phyloP scores from a whole-genome alignment of 192 early-diverging fungal genomes.

The Irineochytrium annulatum region DNA sequence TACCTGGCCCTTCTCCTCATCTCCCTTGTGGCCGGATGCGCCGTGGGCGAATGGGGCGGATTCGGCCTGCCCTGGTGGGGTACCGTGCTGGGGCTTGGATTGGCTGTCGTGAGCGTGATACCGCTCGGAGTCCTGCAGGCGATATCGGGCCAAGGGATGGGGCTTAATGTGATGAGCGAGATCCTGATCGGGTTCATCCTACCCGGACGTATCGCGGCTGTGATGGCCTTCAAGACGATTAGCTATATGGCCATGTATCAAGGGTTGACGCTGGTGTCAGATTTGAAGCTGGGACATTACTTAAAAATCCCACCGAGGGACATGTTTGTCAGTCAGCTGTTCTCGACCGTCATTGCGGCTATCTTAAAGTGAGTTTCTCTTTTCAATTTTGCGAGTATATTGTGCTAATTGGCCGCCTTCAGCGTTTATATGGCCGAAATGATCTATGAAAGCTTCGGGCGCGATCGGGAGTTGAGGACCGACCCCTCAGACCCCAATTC shows the following conservation, averaged over 20 bases:
- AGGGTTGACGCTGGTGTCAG: conserved; percentile 62
- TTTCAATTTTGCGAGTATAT: background rate
- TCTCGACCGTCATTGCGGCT: background rate
- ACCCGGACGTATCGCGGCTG: conserved; percentile 77
- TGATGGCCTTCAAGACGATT: conserved; percentile 83
- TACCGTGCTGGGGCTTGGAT: conserved; percentile 34
- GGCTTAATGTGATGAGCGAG: conserved; percentile 82
- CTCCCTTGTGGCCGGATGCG: conserved; percentile 20
- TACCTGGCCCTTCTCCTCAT: conserved; percentile 40
- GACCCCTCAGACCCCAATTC: too few species aligned
- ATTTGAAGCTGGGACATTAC: conserved; percentile 77
- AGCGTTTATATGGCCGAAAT: conserved; percentile 24
- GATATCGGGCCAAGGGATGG: conserved; percentile 71
- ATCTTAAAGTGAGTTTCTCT: background rate
- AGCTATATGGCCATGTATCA: conserved; percentile 79
- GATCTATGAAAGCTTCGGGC: conserved; percentile 22
- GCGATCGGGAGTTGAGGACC: too few species aligned
- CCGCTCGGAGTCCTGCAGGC: conserved; percentile 81
- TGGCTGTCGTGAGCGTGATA: conserved; percentile 63
- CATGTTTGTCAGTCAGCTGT: background rate
- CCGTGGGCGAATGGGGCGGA: conserved; percentile 37
- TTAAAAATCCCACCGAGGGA: conserved; percentile 50
- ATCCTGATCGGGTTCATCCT: conserved; percentile 76
- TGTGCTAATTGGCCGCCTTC: conserved; percentile 38
- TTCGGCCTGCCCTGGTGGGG: conserved; percentile 64